Conservation (phyloP, 352 stramenopile species). For the Phytophthora pisi region DNA sequence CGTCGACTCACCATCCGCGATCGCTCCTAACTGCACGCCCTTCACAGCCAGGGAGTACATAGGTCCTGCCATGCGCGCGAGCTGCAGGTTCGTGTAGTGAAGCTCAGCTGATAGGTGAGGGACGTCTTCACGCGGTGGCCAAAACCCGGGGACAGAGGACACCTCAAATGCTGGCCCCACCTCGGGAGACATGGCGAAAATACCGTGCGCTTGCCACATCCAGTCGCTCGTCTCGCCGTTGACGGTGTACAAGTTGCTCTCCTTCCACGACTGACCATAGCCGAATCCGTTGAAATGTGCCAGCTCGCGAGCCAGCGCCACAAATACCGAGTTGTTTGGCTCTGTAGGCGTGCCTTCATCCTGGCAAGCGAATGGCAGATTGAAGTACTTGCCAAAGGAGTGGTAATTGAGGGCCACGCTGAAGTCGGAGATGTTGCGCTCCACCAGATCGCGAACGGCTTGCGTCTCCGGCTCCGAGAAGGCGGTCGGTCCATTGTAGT, state of each 20-base stretch:
- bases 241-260: conserved; percentile 87
- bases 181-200: conserved; percentile 87
- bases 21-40: conserved; percentile 16
- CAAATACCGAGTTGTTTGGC: conserved; percentile 48
- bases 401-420: conserved; percentile 82
- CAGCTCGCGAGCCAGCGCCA: conserved; percentile 70
- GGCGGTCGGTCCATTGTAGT: conserved; percentile 65
- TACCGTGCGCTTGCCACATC: conserved; percentile 82
- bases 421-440: conserved; percentile 54
- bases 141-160: conserved; percentile 56
- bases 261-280: conserved; percentile 82
- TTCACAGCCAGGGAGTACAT: conserved; percentile 59
- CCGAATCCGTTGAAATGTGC: conserved; percentile 73
- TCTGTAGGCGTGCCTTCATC: conserved; percentile 47
- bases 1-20: conserved; percentile 3
- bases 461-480: conserved; percentile 87
- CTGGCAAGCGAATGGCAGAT: conserved; percentile 85
- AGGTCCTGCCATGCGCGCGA: conserved; percentile 55
- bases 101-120: conserved; percentile 65
- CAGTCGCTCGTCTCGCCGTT: conserved; percentile 90
- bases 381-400: conserved; percentile 85
- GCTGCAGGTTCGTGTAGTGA: conserved; percentile 77
- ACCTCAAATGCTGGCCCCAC: conserved; percentile 70
- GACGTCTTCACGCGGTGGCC: conserved; percentile 60
- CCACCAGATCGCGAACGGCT: conserved; percentile 73